A percentile compares a stretch with the other conserved stretches of the same genome.
phyloP scores from a whole-genome alignment of 805 yeast genomes.

The Hanseniaspora thailandica region DNA sequence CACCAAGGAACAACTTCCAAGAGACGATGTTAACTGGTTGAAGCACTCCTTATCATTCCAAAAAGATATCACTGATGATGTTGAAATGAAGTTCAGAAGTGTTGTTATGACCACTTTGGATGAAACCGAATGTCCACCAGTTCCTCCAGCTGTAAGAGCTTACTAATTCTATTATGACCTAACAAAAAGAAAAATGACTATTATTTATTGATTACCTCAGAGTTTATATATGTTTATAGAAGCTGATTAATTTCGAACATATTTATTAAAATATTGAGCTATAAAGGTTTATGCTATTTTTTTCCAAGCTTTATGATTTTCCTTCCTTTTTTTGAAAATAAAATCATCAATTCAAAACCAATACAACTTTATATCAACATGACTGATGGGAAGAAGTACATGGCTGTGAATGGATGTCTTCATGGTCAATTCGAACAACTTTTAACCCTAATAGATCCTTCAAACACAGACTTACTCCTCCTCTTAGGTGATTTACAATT shows the following conservation, averaged over 20 bases:
- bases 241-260: not conserved
- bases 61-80: constrained; percentile 53
- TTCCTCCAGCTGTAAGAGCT: constrained; percentile 94
- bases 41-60: constrained; percentile 96
- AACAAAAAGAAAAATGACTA: not conserved
- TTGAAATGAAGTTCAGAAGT: constrained; percentile 68
- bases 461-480: constrained; percentile 46
- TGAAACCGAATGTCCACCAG: constrained; percentile 83
- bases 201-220: not conserved
- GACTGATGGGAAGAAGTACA: constrained; percentile 19
- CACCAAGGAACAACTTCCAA: constrained; percentile 95
- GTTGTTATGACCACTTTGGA: constrained; percentile 79
- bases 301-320: too few species aligned
- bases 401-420: constrained; percentile 83
- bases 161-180: constrained; percentile 37
- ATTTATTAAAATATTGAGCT: not conserved
- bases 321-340: too few species aligned
- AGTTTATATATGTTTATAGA: not conserved
- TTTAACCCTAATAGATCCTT: constrained; percentile 32
- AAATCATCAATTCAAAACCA: too few species aligned
- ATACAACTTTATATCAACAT: not conserved
- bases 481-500: constrained; percentile 93
- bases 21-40: constrained; percentile 97
- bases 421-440: constrained; percentile 66
- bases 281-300: not conserved